phyloP scores from a whole-genome alignment of 2,329 filamentous ascomycete genomes.

The Fusarium sp. region DNA sequence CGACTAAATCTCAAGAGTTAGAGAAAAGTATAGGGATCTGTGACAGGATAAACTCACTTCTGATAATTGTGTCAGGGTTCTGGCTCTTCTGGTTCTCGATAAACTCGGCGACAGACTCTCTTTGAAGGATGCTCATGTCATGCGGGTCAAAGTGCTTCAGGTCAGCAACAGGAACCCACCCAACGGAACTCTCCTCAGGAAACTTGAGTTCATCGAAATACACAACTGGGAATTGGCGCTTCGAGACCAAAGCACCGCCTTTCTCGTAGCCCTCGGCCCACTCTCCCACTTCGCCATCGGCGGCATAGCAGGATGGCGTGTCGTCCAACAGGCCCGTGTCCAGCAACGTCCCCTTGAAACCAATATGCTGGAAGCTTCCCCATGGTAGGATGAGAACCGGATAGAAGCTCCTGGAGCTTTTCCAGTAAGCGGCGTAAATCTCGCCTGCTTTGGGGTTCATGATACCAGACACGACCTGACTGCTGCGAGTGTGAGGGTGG shows the following conservation, averaged over 20 bases:
- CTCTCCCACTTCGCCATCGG: not conserved
- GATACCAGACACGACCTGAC: not conserved
- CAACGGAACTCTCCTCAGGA: not conserved
- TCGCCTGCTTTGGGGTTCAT: conserved; percentile 8
- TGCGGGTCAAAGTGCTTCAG: not conserved
- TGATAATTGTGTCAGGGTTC: not conserved
- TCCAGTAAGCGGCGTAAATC: conserved; percentile 10
- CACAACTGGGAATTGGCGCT: conserved; percentile 11
- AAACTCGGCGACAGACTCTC: not conserved
- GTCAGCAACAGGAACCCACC: conserved; percentile 1
- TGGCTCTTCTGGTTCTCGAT: not conserved
- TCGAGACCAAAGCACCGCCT: accelerated
- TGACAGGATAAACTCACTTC: not conserved
- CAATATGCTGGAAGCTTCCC: not conserved
- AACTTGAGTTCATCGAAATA: conserved; percentile 5
- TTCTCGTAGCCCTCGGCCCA: not conserved
- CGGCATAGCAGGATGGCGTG: not conserved
- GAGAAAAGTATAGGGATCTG: not conserved
- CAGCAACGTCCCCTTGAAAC: not conserved
- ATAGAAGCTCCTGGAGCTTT: not conserved
- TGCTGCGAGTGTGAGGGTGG: not conserved
- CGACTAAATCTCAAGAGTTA: not conserved
- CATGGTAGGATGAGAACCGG: not conserved
- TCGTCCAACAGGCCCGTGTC: not conserved
- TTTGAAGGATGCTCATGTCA: not conserved